Evolutionary conservation across 1,284 basidiomycete genomes (phyloP), one percentile per base, ranked within the genome.

Genomic region (Apiotrichum gracile): DNA sequence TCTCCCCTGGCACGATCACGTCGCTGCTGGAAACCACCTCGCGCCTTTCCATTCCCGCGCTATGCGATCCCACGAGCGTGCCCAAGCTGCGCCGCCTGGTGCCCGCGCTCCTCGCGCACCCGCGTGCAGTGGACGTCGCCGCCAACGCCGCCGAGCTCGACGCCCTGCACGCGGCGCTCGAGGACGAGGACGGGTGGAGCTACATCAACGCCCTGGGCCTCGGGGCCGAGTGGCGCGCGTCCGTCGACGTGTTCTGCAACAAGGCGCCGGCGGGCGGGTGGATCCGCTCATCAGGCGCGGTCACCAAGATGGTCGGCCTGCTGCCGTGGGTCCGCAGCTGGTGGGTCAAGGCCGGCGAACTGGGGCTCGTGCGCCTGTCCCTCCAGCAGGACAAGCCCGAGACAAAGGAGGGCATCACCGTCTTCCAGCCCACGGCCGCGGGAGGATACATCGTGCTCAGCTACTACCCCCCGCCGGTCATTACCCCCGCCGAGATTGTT

Each of bases 51-150:
- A 54, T 64, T 26, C 34, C 56, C 75, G 75, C 75, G 29, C 72
- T 78, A 51, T 78, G 77, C 61, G 79, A 97, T 73, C 92, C 93
- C 1, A 97, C 93, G 0, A 94, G 91, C 0, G 79, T 87, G 12
- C 75, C 80, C 29, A 97, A 97, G 75, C 85, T 87, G 3, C 77
- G 78, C 2, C 77, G 80, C 3, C 82, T 97, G 42, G 67, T 93
- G 10, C 80, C 83, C 0, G 84, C 86, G 1, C 75, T 93, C 51
- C 61, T 72, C 14, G 63, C 76, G 7, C 69, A 73, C 41, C 47
- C 62, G 35, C 63, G 57, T 1, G 69, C 73, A 0, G 77, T 91
- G 4, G 88, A 84, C 61, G 78, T 83, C 37, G 85, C 89, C 0
- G 91, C 91, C 0, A 94, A 94, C 72, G 67, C 85, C 16, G 74